Evolutionary conservation across 768 basidiomycete species (phyloP), one percentile per base, ranked within the genome.

Genomic region (Pulveroboletus sp.): DNA sequence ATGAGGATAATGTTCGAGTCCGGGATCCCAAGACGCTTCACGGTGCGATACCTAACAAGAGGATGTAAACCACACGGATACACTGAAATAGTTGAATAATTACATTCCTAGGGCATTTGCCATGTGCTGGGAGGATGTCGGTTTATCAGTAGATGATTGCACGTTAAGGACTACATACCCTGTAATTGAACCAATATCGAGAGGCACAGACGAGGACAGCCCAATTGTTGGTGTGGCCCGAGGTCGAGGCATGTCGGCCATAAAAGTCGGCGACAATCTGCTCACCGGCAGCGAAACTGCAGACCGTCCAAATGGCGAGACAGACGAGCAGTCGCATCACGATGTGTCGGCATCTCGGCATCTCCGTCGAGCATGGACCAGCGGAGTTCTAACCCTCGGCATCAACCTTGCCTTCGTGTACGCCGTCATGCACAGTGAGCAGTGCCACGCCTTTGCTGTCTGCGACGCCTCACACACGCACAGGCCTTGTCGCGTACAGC

Each of bases 1-100:
- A 98, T 98, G 45, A 99, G 84, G 68, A 99, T 95, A 66, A 99
- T 98, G 59, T 98, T 94, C 11, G 91, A 94, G 72, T 99, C 97
- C 17, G 97, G 95, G 50, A 99, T 97, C 13, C 97, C 97, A 10
- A 99, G 81, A 7, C 94, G 86, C 65, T 99, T 98, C 46, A 99
- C 93, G 1, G 95, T 98, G 49, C 97, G 90, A 64, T 98, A 98
- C 91, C 92, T 94, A 53, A 20, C 20, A 40, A 16, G 17, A 33
- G 34, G 16, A 44, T 46, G 23, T 52, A n/a, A 45, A 48, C 40
- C 42, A 45, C 38, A 41, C 33, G 20, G 34, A 9, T 11, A 34
- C 8, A 7, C 12, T 21, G 27, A 3, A 17, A 12, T 39, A 21
- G 14, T 8, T 3, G 7, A 0, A n/a, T n/a, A 60, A 78, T 59